Percentiles rank a stretch among this genome's conserved stretches.
Evolutionary conservation across 2,329 filamentous ascomycete genomes (phyloP).

Genomic region (Cercospora beticola): DNA sequence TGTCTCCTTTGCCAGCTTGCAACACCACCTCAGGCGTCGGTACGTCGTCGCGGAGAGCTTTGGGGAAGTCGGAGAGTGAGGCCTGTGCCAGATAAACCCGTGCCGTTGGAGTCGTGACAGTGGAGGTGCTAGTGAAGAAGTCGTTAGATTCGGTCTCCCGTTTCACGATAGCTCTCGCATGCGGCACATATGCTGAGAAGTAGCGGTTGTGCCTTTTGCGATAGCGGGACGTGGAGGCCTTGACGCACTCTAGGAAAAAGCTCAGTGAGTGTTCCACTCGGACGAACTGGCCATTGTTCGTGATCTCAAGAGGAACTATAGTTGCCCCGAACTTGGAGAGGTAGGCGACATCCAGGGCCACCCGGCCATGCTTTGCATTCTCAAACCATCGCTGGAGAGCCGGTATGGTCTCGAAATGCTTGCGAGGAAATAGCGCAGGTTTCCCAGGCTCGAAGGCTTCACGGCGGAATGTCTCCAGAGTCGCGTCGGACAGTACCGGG

Average conservation of each 20-base stretch:
- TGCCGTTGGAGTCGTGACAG: slow-evolving; percentile 26
- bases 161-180: slow-evolving; percentile 27
- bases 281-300: slow-evolving; percentile 50
- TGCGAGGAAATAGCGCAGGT: slow-evolving; percentile 54
- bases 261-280: slow-evolving; percentile 62
- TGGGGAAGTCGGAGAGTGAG: slow-evolving; percentile 67
- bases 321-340: slow-evolving; percentile 49
- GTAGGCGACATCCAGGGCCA: slow-evolving; percentile 45
- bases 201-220: slow-evolving; percentile 26
- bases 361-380: not conserved
- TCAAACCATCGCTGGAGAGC: slow-evolving; percentile 62
- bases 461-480: slow-evolving; percentile 51
- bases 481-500: slow-evolving; percentile 28
- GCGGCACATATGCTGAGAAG: slow-evolving; percentile 33
- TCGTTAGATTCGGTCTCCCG: slow-evolving; percentile 29
- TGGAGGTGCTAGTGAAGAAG: slow-evolving; percentile 37
- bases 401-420: slow-evolving; percentile 49
- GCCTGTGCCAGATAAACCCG: slow-evolving; percentile 86
- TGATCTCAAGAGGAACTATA: slow-evolving; percentile 61
- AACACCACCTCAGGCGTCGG: slow-evolving; percentile 65
- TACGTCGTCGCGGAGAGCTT: slow-evolving; percentile 61
- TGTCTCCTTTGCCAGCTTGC: slow-evolving; percentile 68
- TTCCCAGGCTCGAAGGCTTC: slow-evolving; percentile 53
- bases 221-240: slow-evolving; percentile 28
- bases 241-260: slow-evolving; percentile 61